Conservation (phyloP, 2,329 filamentous ascomycete genomes). For the Xylaria sp. region DNA sequence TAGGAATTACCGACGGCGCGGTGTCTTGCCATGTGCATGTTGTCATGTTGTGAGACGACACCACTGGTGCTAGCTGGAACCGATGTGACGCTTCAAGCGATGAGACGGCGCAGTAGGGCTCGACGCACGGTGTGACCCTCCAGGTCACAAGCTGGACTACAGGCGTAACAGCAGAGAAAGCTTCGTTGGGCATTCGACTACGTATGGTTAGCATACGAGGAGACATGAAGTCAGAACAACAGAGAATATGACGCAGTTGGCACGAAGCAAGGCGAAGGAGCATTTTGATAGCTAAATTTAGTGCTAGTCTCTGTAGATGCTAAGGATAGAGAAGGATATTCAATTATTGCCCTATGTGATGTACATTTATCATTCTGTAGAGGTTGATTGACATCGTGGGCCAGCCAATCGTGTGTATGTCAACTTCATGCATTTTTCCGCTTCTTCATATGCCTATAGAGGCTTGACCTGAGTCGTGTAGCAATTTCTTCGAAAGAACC, state of each 20-base stretch:
- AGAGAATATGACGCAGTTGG: neutral
- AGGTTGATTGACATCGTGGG: slow-evolving; percentile 26
- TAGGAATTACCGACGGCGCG: slow-evolving; percentile 18
- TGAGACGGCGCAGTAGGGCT: slow-evolving; percentile 32
- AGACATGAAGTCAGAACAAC: neutral
- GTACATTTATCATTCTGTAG: slow-evolving; percentile 13
- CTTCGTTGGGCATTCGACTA: slow-evolving; percentile 7
- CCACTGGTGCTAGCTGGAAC: neutral
- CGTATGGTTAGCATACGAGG: neutral
- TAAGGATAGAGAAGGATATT: slow-evolving; percentile 7
- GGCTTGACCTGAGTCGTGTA: slow-evolving; percentile 29
- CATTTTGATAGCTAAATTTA: neutral
- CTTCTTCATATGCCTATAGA: slow-evolving; percentile 11
- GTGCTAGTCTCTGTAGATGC: neutral
- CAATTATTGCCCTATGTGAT: slow-evolving; percentile 10
- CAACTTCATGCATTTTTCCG: neutral
- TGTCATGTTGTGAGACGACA: neutral
- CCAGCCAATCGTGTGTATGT: slow-evolving; percentile 21
- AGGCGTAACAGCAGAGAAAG: slow-evolving; percentile 10
- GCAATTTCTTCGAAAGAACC: slow-evolving; percentile 23
- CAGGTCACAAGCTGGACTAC: neutral
- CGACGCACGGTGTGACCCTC: neutral
- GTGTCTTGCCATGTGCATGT: slow-evolving; percentile 28
- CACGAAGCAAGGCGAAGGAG: neutral
- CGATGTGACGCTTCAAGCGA: slow-evolving; percentile 11